phyloP scores from a whole-genome alignment of 768 basidiomycete species.

The Podaxis sp. region DNA sequence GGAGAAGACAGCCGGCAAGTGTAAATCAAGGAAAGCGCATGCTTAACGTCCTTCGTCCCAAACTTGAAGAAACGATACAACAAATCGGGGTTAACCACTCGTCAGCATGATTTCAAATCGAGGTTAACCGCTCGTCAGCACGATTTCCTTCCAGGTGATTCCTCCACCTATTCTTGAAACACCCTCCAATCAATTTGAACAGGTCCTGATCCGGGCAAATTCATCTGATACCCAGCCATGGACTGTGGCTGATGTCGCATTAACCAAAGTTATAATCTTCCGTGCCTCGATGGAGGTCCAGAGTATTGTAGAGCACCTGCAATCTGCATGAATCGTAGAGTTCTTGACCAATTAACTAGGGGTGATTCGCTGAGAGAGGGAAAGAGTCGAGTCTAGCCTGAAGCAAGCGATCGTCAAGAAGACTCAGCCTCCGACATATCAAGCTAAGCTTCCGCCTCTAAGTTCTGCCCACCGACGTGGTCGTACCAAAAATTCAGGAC shows the following conservation, averaged over 20 bases:
- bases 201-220: background rate
- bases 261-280: constrained; percentile 55
- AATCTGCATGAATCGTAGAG: no score
- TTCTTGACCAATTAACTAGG: no score
- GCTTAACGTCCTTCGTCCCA: no score
- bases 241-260: constrained; percentile 55
- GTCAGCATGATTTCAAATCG: background rate
- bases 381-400: no score
- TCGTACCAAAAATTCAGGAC: no score
- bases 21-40: background rate
- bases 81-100: background rate
- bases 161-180: background rate
- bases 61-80: background rate
- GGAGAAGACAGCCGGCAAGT: background rate
- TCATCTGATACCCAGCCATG: no score
- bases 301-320: background rate
- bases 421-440: no score
- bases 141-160: background rate
- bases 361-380: no score
- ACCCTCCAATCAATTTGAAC: background rate
- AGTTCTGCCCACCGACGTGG: no score
- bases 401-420: no score
- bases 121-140: background rate
- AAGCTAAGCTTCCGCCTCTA: no score
- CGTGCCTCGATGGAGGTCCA: constrained; percentile 37